phyloP scores from a whole-genome alignment of 1,139 yeast genomes.

The Insectozyma bohioensis region DNA sequence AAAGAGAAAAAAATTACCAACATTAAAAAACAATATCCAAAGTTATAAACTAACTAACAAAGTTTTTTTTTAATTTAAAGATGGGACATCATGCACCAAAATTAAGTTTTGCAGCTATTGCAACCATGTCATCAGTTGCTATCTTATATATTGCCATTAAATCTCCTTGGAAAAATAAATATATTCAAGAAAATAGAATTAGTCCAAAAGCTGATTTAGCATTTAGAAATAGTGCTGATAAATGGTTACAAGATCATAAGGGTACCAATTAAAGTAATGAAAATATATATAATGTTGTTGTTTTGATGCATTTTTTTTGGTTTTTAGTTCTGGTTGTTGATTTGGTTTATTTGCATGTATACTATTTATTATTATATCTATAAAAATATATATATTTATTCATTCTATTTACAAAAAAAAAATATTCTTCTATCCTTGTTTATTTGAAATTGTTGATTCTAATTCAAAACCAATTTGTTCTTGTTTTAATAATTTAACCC shows the following conservation, averaged over 20 bases:
- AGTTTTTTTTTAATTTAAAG: conserved; percentile 1
- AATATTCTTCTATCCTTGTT: no score
- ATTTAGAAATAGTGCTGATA: conserved; percentile 51
- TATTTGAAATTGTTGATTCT: not conserved
- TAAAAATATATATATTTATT: conserved; percentile 4
- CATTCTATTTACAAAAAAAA: no score
- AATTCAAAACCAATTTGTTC: conserved; percentile 24
- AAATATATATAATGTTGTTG: no score
- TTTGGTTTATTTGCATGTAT: not conserved
- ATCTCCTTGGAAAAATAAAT: conserved; percentile 47
- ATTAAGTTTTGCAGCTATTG: conserved; percentile 42
- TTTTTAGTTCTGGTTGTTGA: conserved; percentile 1
- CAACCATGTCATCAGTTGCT: conserved; percentile 47
- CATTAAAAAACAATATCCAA: not conserved
- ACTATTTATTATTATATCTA: not conserved
- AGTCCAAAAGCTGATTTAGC: conserved; percentile 53
- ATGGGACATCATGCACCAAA: conserved; percentile 44
- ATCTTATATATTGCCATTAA: conserved; percentile 40
- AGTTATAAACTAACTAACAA: conserved; percentile 3
- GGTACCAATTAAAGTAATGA: conserved; percentile 4
- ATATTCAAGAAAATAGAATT: conserved; percentile 43
- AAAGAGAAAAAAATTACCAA: conserved; percentile 10
- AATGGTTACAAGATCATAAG: conserved; percentile 41
- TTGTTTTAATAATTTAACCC: conserved; percentile 33
- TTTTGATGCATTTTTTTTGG: no score